These are phyloP conservation scores for Knufia petricola DNA, from an alignment of 2,329 filamentous ascomycete species.

Conservation along the genomic window DNA sequence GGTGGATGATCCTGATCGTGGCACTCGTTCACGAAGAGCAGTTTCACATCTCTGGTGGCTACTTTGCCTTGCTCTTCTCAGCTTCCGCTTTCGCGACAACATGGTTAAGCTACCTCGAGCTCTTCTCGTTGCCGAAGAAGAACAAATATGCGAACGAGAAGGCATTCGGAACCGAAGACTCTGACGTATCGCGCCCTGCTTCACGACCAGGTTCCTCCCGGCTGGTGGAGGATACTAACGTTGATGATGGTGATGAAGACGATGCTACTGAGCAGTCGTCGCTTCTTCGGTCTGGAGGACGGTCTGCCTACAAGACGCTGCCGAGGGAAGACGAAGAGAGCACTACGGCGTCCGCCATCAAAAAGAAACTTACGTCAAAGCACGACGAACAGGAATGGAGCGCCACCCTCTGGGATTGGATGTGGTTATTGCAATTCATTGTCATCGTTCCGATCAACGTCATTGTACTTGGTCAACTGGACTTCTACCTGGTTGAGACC, in stretches of 20 bases:
- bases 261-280: conserved; percentile 20
- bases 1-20: conserved; percentile 63
- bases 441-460: conserved; percentile 68
- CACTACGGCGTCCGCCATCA: conserved; percentile 21
- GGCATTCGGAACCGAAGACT: conserved; percentile 27
- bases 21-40: conserved; percentile 69
- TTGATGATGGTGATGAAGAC: conserved; percentile 27
- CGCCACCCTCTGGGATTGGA: conserved; percentile 64
- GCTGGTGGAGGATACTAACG: conserved; percentile 24
- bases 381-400: conserved; percentile 73
- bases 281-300: conserved; percentile 14
- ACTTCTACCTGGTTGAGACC: conserved; percentile 60
- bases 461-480: conserved; percentile 67
- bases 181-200: conserved; percentile 15
- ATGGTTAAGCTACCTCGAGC: conserved; percentile 66
- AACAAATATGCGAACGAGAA: conserved; percentile 55
- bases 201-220: conserved; percentile 8
- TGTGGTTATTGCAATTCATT: conserved; percentile 80
- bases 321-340: conserved; percentile 29
- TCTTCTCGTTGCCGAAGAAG: conserved; percentile 67
- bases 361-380: conserved; percentile 6
- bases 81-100: conserved; percentile 64
- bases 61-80: conserved; percentile 73
- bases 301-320: conserved; percentile 26
- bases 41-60: conserved; percentile 62